Conservation (phyloP, 768 basidiomycete species). For the Mycena alexandri region DNA sequence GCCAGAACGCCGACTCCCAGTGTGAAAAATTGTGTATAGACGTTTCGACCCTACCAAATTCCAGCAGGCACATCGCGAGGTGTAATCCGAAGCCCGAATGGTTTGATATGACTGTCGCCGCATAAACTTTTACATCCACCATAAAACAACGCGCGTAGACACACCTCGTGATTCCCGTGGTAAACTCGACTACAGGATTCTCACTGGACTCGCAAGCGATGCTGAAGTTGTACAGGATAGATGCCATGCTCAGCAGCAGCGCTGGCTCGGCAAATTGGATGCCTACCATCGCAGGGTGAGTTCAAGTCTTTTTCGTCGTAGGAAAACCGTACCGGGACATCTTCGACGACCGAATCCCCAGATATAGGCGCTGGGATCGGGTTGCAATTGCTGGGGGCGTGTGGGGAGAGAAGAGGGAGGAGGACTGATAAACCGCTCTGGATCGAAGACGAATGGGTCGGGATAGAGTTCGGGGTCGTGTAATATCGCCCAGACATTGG, state of each 20-base stretch:
- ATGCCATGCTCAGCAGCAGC: constrained; percentile 49
- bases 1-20: too few relatives aligned
- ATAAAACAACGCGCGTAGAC: neutral
- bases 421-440: constrained; percentile 48
- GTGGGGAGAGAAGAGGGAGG: too few relatives aligned
- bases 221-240: constrained; percentile 45
- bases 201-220: constrained; percentile 31
- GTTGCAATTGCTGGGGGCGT: too few relatives aligned
- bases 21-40: too few relatives aligned
- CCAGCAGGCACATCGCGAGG: too few relatives aligned
- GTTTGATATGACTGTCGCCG: constrained; percentile 14
- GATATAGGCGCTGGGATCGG: constrained; percentile 48
- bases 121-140: too few relatives aligned
- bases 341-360: constrained; percentile 51
- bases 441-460: constrained; percentile 54
- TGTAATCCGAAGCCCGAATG: neutral
- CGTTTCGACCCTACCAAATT: too few relatives aligned
- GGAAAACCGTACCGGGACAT: constrained; percentile 46
- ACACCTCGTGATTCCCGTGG: constrained; percentile 23
- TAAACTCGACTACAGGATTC: constrained; percentile 2
- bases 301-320: too few relatives aligned
- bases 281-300: constrained; percentile 37
- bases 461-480: constrained; percentile 58
- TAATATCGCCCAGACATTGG: constrained; percentile 63
- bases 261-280: constrained; percentile 49